Percentiles rank a stretch among this genome's conserved stretches.
phyloP scores from a whole-genome alignment of 495 filamentous ascomycete species.

The Niebla homalea region DNA sequence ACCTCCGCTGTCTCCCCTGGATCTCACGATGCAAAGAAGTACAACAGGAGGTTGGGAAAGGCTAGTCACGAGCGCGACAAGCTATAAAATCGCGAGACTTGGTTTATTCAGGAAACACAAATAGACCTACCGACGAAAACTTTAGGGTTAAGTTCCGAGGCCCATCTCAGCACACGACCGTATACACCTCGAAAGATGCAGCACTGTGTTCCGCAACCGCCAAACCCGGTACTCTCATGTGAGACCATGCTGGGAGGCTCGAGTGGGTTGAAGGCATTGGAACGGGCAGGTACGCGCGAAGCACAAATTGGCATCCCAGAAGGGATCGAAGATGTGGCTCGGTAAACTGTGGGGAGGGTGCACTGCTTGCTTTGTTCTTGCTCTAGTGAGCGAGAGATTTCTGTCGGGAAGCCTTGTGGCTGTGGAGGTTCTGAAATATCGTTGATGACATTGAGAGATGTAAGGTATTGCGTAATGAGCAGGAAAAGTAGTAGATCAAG shows the following conservation, averaged over 20 bases:
- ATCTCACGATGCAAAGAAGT: too few relatives aligned
- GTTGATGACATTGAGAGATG: too few relatives aligned
- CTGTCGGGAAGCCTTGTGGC: too few relatives aligned
- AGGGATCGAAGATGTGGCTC: conserved; percentile 42
- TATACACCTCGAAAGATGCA: conserved; percentile 19
- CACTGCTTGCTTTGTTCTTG: conserved; percentile 34
- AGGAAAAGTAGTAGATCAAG: too few relatives aligned
- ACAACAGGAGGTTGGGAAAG: conserved; percentile 14
- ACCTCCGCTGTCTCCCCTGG: background rate
- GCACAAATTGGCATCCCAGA: conserved; percentile 40
- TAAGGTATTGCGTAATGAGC: too few relatives aligned
- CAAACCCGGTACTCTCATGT: conserved; percentile 18
- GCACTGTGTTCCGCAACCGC: conserved; percentile 12
- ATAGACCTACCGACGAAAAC: conserved; percentile 25
- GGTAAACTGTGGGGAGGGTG: conserved; percentile 59
- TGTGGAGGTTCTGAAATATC: too few relatives aligned
- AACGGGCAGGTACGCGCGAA: conserved; percentile 23
- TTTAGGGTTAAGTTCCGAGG: conserved; percentile 76
- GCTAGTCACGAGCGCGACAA: conserved; percentile 32
- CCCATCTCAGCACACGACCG: conserved; percentile 36
- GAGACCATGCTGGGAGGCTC: conserved; percentile 37
- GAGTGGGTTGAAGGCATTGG: conserved; percentile 12
- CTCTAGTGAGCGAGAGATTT: conserved; percentile 21
- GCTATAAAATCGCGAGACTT: conserved; percentile 36
- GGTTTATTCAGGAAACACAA: conserved; percentile 5